Conservation (phyloP, 2,329 filamentous ascomycete species). For the Lachnellula occidentalis region DNA sequence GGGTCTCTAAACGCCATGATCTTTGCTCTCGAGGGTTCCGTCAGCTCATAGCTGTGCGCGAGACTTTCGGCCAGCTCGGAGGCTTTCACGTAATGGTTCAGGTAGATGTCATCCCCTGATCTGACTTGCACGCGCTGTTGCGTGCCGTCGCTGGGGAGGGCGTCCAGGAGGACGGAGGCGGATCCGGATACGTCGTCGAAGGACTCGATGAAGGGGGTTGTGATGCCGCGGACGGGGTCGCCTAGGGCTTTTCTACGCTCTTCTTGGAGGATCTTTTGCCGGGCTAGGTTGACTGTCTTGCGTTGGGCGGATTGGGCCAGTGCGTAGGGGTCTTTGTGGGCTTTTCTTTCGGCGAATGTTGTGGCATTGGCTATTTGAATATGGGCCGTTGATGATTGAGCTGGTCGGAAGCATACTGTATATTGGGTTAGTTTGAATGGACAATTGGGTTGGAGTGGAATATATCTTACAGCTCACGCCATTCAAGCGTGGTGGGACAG, state of each 20-base stretch:
- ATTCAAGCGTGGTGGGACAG: conserved; percentile 53
- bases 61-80: conserved; percentile 63
- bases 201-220: conserved; percentile 78
- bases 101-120: conserved; percentile 45
- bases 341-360: conserved; percentile 53
- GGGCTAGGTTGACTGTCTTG: conserved; percentile 75
- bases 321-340: conserved; percentile 74
- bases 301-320: conserved; percentile 76
- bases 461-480: conserved; percentile 52
- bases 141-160: conserved; percentile 32
- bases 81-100: conserved; percentile 73
- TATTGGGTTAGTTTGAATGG: conserved; percentile 11
- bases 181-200: conserved; percentile 55
- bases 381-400: conserved; percentile 47
- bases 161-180: conserved; percentile 8
- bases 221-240: conserved; percentile 71
- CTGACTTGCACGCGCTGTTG: conserved; percentile 39
- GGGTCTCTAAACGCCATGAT: conserved; percentile 38
- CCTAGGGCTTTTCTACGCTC: conserved; percentile 62
- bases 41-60: conserved; percentile 61
- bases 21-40: conserved; percentile 45
- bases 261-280: conserved; percentile 63
- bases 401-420: conserved; percentile 56
- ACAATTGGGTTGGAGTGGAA: neutral
- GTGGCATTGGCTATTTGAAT: conserved; percentile 61